Evolutionary conservation across 768 basidiomycete genomes (phyloP).

Genomic region (Tricholoma matsutake): DNA sequence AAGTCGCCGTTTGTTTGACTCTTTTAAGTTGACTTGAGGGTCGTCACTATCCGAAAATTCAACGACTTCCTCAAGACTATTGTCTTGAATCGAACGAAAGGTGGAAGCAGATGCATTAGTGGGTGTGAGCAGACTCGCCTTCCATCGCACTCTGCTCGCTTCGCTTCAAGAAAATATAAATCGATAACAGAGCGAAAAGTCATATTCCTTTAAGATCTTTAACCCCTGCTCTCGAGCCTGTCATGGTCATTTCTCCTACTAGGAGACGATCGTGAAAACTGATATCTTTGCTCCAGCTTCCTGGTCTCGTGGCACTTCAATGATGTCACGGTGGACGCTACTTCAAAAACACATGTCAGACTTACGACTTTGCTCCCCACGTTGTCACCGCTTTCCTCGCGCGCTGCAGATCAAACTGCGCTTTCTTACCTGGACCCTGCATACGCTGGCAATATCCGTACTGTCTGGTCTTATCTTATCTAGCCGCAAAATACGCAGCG

Average conservation of each 20-base stretch:
- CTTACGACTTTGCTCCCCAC: conserved; percentile 20
- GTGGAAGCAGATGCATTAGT: too few relatives aligned
- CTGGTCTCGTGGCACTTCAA: conserved; percentile 21
- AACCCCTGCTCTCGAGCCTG: conserved; percentile 24
- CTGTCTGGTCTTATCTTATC: conserved; percentile 24
- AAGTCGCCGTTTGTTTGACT: too few relatives aligned
- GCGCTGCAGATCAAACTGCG: conserved; percentile 24
- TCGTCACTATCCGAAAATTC: conserved; percentile 32
- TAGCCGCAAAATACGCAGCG: conserved; percentile 5
- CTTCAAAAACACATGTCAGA: conserved; percentile 22
- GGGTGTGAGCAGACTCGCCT: conserved; percentile 37
- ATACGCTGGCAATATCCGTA: conserved; percentile 23
- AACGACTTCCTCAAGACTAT: too few relatives aligned
- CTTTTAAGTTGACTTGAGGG: conserved; percentile 26
- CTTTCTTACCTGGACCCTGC: conserved; percentile 32
- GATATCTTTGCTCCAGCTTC: conserved; percentile 26
- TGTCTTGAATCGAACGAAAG: too few relatives aligned
- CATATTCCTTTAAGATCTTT: conserved; percentile 15
- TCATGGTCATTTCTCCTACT: conserved; percentile 23
- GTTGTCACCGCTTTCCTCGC: conserved; percentile 19
- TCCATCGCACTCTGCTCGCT: conserved; percentile 30
- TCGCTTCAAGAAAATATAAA: conserved; percentile 21
- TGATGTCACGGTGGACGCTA: conserved; percentile 14
- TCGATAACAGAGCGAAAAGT: conserved; percentile 5
- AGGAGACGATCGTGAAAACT: conserved; percentile 18